Percentiles rank a stretch among this genome's conserved stretches.
Conservation (phyloP, 495 filamentous ascomycete genomes). For the Elaphomyces granulatus region DNA sequence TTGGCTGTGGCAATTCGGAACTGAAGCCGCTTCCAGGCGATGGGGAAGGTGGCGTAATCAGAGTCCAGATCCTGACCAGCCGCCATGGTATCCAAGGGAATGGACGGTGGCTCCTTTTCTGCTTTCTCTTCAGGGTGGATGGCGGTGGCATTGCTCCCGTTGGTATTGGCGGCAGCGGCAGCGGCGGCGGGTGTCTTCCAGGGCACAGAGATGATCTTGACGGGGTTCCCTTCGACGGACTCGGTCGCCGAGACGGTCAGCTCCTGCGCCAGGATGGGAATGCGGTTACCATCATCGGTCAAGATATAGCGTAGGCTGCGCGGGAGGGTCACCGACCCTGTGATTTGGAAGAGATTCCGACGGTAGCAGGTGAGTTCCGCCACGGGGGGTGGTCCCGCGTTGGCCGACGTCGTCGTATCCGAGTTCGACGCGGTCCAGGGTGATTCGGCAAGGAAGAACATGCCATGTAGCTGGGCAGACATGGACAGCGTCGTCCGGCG, state of each 20-base stretch:
- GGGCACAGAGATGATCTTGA: constrained; percentile 84
- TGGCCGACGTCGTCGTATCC: constrained; percentile 6
- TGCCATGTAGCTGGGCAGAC: constrained; percentile 77
- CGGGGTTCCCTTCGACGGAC: constrained; percentile 72
- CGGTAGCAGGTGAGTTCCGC: constrained; percentile 86
- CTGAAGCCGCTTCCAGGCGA: constrained; percentile 82
- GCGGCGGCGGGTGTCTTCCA: constrained; percentile 75
- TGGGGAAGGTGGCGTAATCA: constrained; percentile 65
- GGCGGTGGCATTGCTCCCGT: constrained; percentile 32
- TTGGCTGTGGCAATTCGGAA: constrained; percentile 86
- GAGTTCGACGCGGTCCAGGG: constrained; percentile 28
- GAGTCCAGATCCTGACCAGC: constrained; percentile 64
- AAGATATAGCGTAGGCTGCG: constrained; percentile 56
- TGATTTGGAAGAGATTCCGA: constrained; percentile 79
- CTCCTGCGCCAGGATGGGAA: constrained; percentile 59
- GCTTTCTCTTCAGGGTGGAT: constrained; percentile 40
- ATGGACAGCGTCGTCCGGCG: constrained; percentile 46
- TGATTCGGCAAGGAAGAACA: constrained; percentile 89
- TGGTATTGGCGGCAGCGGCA: constrained; percentile 39
- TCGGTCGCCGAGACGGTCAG: constrained; percentile 77
- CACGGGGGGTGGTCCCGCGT: constrained; percentile 37
- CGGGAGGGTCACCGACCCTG: constrained; percentile 65
- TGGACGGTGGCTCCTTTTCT: constrained; percentile 50
- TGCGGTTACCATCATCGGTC: constrained; percentile 63
- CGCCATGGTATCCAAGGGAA: constrained; percentile 58